phyloP scores from a whole-genome alignment of 306 rosid species.

The Citrullus amarus region DNA sequence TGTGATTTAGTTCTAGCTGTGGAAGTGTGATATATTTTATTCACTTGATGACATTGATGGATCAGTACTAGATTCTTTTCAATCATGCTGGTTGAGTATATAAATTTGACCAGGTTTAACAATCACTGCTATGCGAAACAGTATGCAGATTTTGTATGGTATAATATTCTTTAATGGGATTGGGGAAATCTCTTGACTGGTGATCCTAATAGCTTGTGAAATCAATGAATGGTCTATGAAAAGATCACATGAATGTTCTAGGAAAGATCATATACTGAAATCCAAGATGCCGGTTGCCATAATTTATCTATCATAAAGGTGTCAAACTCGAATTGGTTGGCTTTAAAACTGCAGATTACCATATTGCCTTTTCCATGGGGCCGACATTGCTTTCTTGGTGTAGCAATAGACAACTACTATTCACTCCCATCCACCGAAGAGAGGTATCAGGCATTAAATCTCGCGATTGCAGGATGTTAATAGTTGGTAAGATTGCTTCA shows the following conservation, averaged over 20 bases:
- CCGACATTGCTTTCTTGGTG: constrained; percentile 96
- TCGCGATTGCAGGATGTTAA: constrained; percentile 81
- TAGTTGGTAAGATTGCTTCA: constrained; percentile 99
- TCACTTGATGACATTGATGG: not conserved
- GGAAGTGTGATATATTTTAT: not conserved
- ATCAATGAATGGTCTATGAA: constrained; percentile 76
- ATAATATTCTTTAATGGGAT: constrained; percentile 39
- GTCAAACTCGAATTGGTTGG: constrained; percentile 99
- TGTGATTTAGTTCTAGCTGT: not conserved
- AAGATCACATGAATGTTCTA: constrained; percentile 73
- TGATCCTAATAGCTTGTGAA: constrained; percentile 52
- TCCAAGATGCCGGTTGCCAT: constrained; percentile 97
- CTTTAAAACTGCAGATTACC: constrained; percentile 99
- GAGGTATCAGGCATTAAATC: constrained; percentile 82
- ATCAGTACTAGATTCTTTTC: constrained; percentile 3
- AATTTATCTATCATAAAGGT: constrained; percentile 91
- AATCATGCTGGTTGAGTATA: constrained; percentile 8
- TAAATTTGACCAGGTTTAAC: not conserved
- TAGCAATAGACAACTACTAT: constrained; percentile 78
- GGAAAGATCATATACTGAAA: constrained; percentile 68
- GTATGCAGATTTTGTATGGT: constrained; percentile 12
- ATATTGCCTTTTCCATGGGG: constrained; percentile 91
- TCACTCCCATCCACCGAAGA: constrained; percentile 80
- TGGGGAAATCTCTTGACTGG: constrained; percentile 39
- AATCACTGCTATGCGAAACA: constrained; percentile 6